phyloP scores from a whole-genome alignment of 768 basidiomycete species.

The Phylloporus sp. region DNA sequence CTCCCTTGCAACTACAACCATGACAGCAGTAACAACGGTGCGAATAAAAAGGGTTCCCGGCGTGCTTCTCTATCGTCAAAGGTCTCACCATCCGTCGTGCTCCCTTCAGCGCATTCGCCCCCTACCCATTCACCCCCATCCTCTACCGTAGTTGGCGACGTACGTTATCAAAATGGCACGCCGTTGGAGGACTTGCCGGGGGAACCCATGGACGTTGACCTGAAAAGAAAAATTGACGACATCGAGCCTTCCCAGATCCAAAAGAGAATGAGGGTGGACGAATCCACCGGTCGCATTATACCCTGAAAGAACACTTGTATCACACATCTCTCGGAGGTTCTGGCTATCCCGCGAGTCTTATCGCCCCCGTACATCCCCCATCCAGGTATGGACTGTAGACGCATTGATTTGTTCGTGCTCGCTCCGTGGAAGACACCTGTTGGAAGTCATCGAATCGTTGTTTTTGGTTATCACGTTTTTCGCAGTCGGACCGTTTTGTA shows the following conservation, averaged over 20 bases:
- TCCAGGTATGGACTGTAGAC: constrained; percentile 28
- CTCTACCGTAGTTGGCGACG: constrained; percentile 31
- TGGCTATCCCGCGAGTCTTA: constrained; percentile 21
- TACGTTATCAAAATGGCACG: constrained; percentile 32
- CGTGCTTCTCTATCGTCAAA: constrained; percentile 52
- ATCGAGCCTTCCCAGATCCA: constrained; percentile 45
- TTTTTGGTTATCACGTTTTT: constrained; percentile 32
- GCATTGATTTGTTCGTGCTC: constrained; percentile 24
- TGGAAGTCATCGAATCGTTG: constrained; percentile 29
- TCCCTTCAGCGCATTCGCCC: constrained; percentile 41
- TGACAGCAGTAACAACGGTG: constrained; percentile 38
- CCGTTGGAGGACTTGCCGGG: constrained; percentile 38
- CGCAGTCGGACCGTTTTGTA: constrained; percentile 34
- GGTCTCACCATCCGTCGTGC: constrained; percentile 17
- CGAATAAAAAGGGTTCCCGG: constrained; percentile 38
- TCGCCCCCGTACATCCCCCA: constrained; percentile 20
- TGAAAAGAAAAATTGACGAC: constrained; percentile 58
- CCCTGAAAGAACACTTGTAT: constrained; percentile 41
- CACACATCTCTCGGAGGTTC: constrained; percentile 17
- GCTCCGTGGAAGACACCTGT: constrained; percentile 27
- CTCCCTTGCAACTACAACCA: constrained; percentile 80
- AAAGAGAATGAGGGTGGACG: constrained; percentile 73
- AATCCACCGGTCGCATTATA: constrained; percentile 45
- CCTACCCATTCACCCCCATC: constrained; percentile 54
- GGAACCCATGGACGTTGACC: constrained; percentile 47